Conservation (phyloP, 2,329 filamentous ascomycete species). For the Coniochaeta ligniaria region DNA sequence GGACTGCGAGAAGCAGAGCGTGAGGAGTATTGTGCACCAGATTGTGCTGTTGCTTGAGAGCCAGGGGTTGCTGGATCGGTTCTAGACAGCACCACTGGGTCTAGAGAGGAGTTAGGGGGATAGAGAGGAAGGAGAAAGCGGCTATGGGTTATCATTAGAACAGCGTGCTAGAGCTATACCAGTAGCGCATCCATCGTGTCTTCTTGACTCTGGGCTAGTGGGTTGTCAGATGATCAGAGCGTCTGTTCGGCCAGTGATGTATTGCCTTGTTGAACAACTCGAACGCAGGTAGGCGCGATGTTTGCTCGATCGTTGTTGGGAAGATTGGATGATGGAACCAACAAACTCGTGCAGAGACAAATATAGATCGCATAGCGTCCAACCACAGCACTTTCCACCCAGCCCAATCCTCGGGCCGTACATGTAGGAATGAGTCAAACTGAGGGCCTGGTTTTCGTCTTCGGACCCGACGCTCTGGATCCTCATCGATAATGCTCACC, state of each 20-base stretch:
- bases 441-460: background rate
- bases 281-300: too few species aligned
- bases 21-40: constrained; percentile 92
- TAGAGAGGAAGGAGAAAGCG: background rate
- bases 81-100: too few species aligned
- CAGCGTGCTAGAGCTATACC: background rate
- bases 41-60: constrained; percentile 90
- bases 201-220: background rate
- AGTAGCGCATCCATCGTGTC: background rate
- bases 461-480: background rate
- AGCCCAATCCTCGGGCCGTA: too few species aligned
- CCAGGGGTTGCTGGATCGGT: constrained; percentile 74
- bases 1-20: constrained; percentile 77
- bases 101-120: background rate
- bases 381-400: too few species aligned
- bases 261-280: too few species aligned
- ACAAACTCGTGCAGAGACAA: background rate
- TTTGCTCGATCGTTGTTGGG: too few species aligned
- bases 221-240: too few species aligned
- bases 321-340: too few species aligned
- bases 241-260: too few species aligned
- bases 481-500: too few species aligned
- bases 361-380: background rate
- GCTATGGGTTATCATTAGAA: background rate
- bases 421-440: background rate